Evolutionary conservation across 108 stramenopile genomes (phyloP).

Genomic region (Mayamaea pseudoterrestris): DNA sequence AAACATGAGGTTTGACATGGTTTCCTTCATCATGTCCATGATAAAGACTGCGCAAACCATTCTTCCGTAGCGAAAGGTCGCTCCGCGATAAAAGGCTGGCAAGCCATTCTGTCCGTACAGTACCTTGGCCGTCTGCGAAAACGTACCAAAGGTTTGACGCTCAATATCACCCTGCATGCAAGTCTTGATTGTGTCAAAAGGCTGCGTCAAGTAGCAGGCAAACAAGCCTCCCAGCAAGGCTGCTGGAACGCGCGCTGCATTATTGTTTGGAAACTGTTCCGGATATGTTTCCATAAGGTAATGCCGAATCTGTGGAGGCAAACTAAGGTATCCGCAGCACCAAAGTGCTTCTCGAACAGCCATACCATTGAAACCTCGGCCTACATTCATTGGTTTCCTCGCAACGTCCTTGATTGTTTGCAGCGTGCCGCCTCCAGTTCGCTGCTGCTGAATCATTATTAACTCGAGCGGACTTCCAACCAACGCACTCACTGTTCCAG

Average conservation of each 20-base stretch:
- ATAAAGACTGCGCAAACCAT: slow-evolving; percentile 88
- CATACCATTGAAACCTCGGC: slow-evolving; percentile 68
- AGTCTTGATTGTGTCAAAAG: slow-evolving; percentile 88
- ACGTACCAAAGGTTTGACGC: slow-evolving; percentile 58
- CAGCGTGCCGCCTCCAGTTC: slow-evolving; percentile 57
- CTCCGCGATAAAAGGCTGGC: slow-evolving; percentile 83
- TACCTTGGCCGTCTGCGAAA: slow-evolving; percentile 51
- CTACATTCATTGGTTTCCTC: slow-evolving; percentile 46
- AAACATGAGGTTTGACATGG: slow-evolving; percentile 39
- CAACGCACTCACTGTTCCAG: slow-evolving; percentile 69
- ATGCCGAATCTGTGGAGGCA: slow-evolving; percentile 78
- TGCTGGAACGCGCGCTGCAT: slow-evolving; percentile 81
- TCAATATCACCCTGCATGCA: slow-evolving; percentile 96
- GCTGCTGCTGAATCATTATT: slow-evolving; percentile 94
- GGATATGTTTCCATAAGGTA: slow-evolving; percentile 62
- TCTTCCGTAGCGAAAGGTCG: slow-evolving; percentile 86
- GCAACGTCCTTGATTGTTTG: slow-evolving; percentile 38
- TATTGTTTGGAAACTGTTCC: slow-evolving; percentile 65
- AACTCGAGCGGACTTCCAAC: slow-evolving; percentile 84
- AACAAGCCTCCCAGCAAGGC: slow-evolving; percentile 78
- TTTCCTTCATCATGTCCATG: slow-evolving; percentile 72
- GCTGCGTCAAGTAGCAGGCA: slow-evolving; percentile 82
- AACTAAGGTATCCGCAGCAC: slow-evolving; percentile 82
- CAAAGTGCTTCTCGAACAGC: slow-evolving; percentile 85
- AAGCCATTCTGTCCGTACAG: slow-evolving; percentile 50